Conservation (phyloP, 441 rosid genomes). For the Corymbia citriodora region DNA sequence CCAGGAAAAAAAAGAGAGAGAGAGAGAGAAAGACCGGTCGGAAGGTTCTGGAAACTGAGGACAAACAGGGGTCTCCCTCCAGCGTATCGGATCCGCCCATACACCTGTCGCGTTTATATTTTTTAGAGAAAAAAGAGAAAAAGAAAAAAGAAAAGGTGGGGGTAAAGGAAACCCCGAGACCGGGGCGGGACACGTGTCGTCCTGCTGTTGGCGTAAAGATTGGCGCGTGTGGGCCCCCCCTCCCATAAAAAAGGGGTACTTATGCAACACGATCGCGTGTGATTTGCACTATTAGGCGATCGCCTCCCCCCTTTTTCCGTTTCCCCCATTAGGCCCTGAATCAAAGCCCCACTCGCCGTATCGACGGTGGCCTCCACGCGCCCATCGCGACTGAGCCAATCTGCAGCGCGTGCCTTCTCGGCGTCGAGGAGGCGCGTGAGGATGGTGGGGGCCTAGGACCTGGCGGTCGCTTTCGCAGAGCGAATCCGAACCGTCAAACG, state of each 20-base stretch:
- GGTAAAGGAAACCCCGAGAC: background rate
- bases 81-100: background rate
- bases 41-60: background rate
- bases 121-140: background rate
- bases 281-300: background rate
- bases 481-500: background rate
- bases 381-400: background rate
- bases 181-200: background rate
- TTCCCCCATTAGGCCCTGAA: background rate
- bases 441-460: too few relatives aligned
- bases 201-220: background rate
- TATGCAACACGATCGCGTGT: background rate
- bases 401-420: too few relatives aligned
- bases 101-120: background rate
- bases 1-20: background rate
- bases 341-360: background rate
- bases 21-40: background rate
- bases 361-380: background rate
- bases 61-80: background rate
- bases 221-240: background rate
- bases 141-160: too few relatives aligned
- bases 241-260: background rate
- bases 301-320: background rate
- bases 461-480: background rate
- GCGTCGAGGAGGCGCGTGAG: background rate